Percentiles rank a stretch among this genome's conserved stretches.
phyloP scores from a whole-genome alignment of 352 stramenopile genomes.

The Phytophthora hibernalis region DNA sequence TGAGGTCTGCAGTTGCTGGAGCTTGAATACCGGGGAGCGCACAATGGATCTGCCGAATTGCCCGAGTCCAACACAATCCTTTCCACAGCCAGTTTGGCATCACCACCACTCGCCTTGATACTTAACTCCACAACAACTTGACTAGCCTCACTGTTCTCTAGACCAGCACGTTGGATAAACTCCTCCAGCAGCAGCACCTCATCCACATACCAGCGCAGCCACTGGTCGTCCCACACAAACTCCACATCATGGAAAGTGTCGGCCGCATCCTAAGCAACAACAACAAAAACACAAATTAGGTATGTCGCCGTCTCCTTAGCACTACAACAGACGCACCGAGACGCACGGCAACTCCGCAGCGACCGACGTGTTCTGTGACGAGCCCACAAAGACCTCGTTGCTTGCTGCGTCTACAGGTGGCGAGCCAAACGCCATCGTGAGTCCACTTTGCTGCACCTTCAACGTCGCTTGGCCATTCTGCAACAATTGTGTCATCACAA shows the following conservation, averaged over 20 bases:
- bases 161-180: conserved; percentile 20
- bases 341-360: conserved; percentile 49
- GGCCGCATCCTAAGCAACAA: conserved; percentile 37
- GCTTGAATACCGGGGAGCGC: conserved; percentile 39
- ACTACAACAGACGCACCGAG: conserved; percentile 20
- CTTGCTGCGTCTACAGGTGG: conserved; percentile 6
- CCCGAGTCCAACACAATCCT: conserved; percentile 33
- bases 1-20: conserved; percentile 54
- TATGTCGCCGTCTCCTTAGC: neutral
- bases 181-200: conserved; percentile 58
- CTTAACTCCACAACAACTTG: conserved; percentile 38
- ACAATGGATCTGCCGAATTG: conserved; percentile 41
- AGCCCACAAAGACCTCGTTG: conserved; percentile 38
- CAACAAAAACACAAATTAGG: neutral
- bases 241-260: conserved; percentile 41
- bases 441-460: conserved; percentile 31
- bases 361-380: conserved; percentile 42
- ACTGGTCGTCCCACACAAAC: conserved; percentile 58
- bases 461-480: conserved; percentile 37
- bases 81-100: conserved; percentile 28
- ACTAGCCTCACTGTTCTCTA: neutral
- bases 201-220: conserved; percentile 71
- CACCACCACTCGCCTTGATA: conserved; percentile 10
- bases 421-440: conserved; percentile 41
- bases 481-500: conserved; percentile 4